These are phyloP conservation scores for Plantago ovata DNA, from an alignment of 257 asterid genomes.

Conservation along the genomic window DNA sequence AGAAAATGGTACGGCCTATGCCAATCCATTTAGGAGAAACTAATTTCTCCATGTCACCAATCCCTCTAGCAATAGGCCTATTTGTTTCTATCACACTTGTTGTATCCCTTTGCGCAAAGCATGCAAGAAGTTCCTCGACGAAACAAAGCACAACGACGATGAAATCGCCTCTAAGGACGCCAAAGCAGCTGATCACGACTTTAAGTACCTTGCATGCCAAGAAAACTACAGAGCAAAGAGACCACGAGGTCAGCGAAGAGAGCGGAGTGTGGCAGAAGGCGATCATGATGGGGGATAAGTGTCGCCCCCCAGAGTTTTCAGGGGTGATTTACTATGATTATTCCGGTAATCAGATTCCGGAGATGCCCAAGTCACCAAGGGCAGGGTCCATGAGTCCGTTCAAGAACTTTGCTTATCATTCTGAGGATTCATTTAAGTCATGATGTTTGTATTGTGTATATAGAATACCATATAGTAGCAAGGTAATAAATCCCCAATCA, in stretches of 20 bases:
- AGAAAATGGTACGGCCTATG: constrained; percentile 54
- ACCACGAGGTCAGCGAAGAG: constrained; percentile 24
- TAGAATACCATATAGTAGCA: too few relatives aligned
- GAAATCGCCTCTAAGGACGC: constrained; percentile 25
- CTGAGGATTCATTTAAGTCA: constrained; percentile 8
- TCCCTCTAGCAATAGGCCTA: constrained; percentile 52
- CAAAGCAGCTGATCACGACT: constrained; percentile 34
- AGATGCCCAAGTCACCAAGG: constrained; percentile 83
- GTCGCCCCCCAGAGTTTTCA: constrained; percentile 74
- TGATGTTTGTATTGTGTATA: too few relatives aligned
- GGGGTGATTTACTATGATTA: constrained; percentile 33
- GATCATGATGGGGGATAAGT: constrained; percentile 36
- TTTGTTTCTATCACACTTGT: constrained; percentile 49
- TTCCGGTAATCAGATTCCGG: constrained; percentile 59
- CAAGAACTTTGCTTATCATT: constrained; percentile 29
- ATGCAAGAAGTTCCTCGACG: constrained; percentile 27
- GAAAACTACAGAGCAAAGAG: constrained; percentile 14
- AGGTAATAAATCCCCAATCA: too few relatives aligned
- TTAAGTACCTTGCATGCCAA: constrained; percentile 22
- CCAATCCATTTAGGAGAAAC: constrained; percentile 24
- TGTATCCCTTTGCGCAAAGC: constrained; percentile 61
- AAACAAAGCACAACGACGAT: constrained; percentile 32
- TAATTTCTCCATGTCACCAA: constrained; percentile 11
- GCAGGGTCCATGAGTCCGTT: constrained; percentile 33
- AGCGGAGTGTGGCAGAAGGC: constrained; percentile 80